Evolutionary conservation across 768 basidiomycete species (phyloP), one percentile per base, ranked within the genome.

Genomic region (Termitomyces bulborhizus): DNA sequence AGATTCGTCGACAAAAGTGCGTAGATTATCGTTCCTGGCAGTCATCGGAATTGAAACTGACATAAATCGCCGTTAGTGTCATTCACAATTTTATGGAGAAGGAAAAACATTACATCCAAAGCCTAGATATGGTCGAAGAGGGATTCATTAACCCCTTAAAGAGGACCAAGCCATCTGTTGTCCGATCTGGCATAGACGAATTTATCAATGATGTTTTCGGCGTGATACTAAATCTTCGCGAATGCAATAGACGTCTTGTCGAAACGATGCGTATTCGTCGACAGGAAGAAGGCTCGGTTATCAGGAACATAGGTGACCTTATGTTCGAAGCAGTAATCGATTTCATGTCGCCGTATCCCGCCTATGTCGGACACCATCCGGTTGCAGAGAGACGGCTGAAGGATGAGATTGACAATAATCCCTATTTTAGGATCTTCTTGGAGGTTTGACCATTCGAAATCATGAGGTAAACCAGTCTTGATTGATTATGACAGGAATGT

Each of bases 161-260:
- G 13, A 74, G 75, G n/a, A 72, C 76, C 8, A 65, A 75, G 40
- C 77, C 76, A 63, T 66, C 73, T 57, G 67, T 77, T 31, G 71
- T 81, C 72, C 77, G 4, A 47, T 54, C 46, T 70, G 63, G 76
- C 26, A 74, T 95, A 8, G 86, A 90, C 27, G 82, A 86, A 31
- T 95, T 98, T 68, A 85, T 97, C 50, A 87, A 90, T 47, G 87
- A 91, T 34, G 86, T 94, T 4, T 95, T 98, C 59, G 85, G 88
- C 49, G 96, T 97, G 65, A 84, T 95, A 42, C 74, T 88, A 6
- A 88, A 91, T 57, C 75, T 98, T 18, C 81, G 90, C 13, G 87
- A 88, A 66, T 86, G 89, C 64, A 92, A 89, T 62, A 78, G 83
- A 29, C 79, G 84, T 9, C 75, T 97, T 16, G 76, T 97, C 21